Evolutionary conservation across 225 moss, liverwort and hornwort species (phyloP).

Genomic region (Thuidium tamariscinum): DNA sequence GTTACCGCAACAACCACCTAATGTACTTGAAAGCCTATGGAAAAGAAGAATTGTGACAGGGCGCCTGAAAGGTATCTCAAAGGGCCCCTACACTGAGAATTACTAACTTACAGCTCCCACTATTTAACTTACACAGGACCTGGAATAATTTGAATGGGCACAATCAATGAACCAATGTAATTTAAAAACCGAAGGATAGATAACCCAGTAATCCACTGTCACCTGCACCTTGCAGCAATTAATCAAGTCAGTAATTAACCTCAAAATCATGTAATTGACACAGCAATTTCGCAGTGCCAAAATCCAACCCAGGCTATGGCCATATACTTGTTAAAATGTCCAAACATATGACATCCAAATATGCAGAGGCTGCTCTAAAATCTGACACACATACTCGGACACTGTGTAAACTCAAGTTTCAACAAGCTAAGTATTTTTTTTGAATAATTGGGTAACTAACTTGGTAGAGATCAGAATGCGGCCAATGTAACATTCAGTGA

Average conservation of each 20-base stretch:
- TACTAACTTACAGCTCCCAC: background rate
- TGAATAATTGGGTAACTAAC: background rate
- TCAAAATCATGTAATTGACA: background rate
- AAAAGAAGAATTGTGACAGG: constrained; percentile 18
- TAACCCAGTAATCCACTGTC: accelerated
- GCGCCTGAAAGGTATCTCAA: constrained; percentile 8
- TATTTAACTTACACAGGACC: background rate
- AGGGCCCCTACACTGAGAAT: background rate
- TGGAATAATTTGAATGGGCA: background rate
- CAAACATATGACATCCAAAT: too few relatives aligned
- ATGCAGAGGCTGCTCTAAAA: background rate
- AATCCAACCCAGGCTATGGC: background rate
- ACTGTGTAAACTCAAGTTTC: background rate
- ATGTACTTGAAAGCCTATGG: background rate
- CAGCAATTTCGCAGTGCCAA: background rate
- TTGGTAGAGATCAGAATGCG: background rate
- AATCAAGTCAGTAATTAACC: background rate
- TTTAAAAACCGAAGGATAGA: background rate
- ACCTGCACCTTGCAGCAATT: background rate
- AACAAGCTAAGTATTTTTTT: background rate
- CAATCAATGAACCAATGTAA: background rate
- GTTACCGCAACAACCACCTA: constrained; percentile 2
- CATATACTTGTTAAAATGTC: background rate
- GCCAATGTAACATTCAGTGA: background rate
- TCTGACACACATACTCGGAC: too few relatives aligned